Conservation (phyloP, 1,284 basidiomycete species). For the Wallemia ichthyophaga region DNA sequence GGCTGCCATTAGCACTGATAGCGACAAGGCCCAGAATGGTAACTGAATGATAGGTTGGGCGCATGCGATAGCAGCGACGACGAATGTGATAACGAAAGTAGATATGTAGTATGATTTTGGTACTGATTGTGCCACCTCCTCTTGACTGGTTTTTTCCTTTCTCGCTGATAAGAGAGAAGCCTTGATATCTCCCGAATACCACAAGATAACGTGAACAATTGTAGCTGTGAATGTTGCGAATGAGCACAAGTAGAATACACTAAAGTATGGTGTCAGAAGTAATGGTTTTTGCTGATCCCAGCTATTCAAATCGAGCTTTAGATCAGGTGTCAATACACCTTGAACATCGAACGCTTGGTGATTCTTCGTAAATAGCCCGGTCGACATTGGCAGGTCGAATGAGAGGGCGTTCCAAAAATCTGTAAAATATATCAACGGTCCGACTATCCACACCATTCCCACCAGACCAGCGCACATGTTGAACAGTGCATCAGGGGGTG, state of each 20-base stretch:
- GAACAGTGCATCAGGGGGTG: slow-evolving; percentile 14
- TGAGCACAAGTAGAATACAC: slow-evolving; percentile 12
- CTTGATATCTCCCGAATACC: slow-evolving; percentile 16
- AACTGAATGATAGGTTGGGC: slow-evolving; percentile 16
- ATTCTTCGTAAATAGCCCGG: slow-evolving; percentile 13
- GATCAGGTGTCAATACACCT: slow-evolving; percentile 8
- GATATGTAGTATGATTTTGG: slow-evolving; percentile 13
- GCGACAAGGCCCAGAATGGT: slow-evolving; percentile 16
- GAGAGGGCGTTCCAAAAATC: slow-evolving; percentile 16
- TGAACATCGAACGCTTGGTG: slow-evolving; percentile 11
- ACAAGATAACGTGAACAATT: slow-evolving; percentile 15
- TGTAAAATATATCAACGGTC: slow-evolving; percentile 16
- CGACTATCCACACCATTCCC: slow-evolving; percentile 16
- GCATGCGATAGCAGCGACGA: slow-evolving; percentile 13
- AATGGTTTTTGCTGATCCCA: slow-evolving; percentile 12
- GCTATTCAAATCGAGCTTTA: slow-evolving; percentile 8
- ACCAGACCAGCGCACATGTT: slow-evolving; percentile 13
- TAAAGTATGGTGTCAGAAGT: slow-evolving; percentile 16
- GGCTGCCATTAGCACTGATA: slow-evolving; percentile 15
- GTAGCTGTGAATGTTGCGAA: slow-evolving; percentile 18
- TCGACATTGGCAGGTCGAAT: slow-evolving; percentile 16
- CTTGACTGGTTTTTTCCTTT: background rate
- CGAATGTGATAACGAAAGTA: slow-evolving; percentile 11
- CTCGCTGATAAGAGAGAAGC: slow-evolving; percentile 10
- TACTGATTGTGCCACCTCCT: slow-evolving; percentile 7